A percentile compares a stretch with the other conserved stretches of the same genome.
These are phyloP conservation scores for Lactifluus subvellereus DNA, from an alignment of 768 basidiomycete genomes.

Conservation along the genomic window DNA sequence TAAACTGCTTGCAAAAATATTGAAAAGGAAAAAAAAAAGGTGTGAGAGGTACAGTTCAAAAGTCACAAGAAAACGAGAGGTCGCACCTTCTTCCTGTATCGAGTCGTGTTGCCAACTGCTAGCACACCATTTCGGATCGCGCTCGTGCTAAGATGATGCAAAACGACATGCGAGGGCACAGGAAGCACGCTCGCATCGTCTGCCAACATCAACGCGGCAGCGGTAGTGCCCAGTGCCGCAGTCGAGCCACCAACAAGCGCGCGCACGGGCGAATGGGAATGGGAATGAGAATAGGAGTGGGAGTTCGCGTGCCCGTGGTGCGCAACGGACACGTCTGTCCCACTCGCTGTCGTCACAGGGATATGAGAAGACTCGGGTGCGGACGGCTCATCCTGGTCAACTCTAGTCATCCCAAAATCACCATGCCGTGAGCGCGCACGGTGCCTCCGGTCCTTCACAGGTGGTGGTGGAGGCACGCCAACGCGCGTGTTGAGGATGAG, in stretches of 20 bases:
- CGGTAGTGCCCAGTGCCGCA: background rate
- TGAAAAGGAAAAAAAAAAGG: background rate
- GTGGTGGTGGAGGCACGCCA: conserved; percentile 26
- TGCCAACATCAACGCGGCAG: conserved; percentile 40
- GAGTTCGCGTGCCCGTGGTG: conserved; percentile 6
- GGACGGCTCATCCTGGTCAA: conserved; percentile 18
- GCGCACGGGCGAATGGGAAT: conserved; percentile 24
- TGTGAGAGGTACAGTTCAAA: background rate
- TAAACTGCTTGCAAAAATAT: conserved; percentile 45
- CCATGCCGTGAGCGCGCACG: conserved; percentile 23
- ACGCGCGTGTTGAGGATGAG: conserved; percentile 71
- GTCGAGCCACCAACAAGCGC: conserved; percentile 19
- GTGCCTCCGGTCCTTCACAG: conserved; percentile 16
- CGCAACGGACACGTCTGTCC: conserved; percentile 29
- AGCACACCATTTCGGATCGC: conserved; percentile 91
- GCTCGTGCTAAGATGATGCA: conserved; percentile 93
- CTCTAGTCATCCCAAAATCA: conserved; percentile 17
- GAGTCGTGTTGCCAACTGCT: conserved; percentile 85
- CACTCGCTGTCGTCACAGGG: conserved; percentile 32
- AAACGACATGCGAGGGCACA: conserved; percentile 88
- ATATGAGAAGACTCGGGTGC: conserved; percentile 24
- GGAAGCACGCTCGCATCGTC: conserved; percentile 91
- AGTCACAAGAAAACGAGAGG: background rate
- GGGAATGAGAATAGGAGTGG: conserved; percentile 9
- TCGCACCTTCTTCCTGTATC: conserved; percentile 85